Percentiles rank a stretch among this genome's conserved stretches.
Conservation (phyloP, 2,329 filamentous ascomycete genomes). For the Epichloe gansuensis region DNA sequence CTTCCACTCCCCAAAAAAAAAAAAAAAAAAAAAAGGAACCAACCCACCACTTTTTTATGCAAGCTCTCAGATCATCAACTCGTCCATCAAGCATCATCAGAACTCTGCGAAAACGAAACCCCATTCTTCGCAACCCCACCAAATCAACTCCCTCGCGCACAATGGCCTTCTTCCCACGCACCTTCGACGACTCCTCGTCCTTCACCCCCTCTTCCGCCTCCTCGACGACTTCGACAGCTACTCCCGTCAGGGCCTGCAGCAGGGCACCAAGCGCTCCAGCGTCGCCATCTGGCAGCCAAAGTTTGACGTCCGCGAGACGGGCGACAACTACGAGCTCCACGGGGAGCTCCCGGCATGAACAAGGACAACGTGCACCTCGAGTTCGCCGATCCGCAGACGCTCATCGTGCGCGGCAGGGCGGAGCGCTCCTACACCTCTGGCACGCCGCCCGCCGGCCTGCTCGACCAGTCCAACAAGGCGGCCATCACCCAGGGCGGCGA, state of each 20-base stretch:
- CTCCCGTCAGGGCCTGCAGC: constrained; percentile 20
- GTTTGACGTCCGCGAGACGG: constrained; percentile 60
- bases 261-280: constrained; percentile 7
- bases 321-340: constrained; percentile 56
- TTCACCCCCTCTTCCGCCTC: constrained; percentile 44
- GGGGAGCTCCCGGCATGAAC: constrained; percentile 62
- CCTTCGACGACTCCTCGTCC: constrained; percentile 33
- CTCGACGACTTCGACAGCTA: constrained; percentile 47
- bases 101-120: constrained; percentile 13
- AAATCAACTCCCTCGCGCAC: constrained; percentile 21
- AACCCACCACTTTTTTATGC: constrained; percentile 9
- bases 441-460: constrained; percentile 29
- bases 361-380: constrained; percentile 63
- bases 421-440: constrained; percentile 45
- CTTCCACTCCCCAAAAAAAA: too few relatives aligned
- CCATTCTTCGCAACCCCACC: constrained; percentile 9
- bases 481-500: constrained; percentile 24
- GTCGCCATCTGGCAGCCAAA: constrained; percentile 49
- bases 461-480: constrained; percentile 25
- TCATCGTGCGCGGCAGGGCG: constrained; percentile 53
- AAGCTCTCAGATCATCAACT: constrained; percentile 13
- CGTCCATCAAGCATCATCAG: constrained; percentile 14
- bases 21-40: too few relatives aligned
- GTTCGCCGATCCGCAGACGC: constrained; percentile 58
- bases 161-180: constrained; percentile 50